A percentile compares a stretch with the other conserved stretches of the same genome.
Conservation (phyloP, 2,329 filamentous ascomycete genomes). For the Clonostachys chloroleuca region DNA sequence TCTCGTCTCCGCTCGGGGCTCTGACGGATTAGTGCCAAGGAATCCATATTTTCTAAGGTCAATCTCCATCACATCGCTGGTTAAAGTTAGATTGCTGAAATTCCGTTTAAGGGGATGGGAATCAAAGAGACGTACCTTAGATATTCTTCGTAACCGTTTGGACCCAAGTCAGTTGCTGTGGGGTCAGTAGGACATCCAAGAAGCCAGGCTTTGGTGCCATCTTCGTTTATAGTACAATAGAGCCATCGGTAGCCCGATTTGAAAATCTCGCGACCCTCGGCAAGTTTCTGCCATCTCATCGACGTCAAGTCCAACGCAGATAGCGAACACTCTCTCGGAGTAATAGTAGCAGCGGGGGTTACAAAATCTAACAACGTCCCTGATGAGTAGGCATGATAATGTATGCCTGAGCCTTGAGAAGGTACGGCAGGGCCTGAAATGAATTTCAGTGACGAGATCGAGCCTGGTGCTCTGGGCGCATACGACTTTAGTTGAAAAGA, state of each 20-base stretch:
- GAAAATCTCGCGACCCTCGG: slow-evolving; percentile 92
- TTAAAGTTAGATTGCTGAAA: no score
- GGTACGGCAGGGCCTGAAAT: slow-evolving; percentile 77
- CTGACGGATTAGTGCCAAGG: slow-evolving; percentile 69
- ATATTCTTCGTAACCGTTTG: slow-evolving; percentile 79
- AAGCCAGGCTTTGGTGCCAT: slow-evolving; percentile 94
- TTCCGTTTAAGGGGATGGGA: neutral
- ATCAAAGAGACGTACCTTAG: slow-evolving; percentile 45
- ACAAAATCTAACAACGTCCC: slow-evolving; percentile 91
- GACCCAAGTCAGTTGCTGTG: slow-evolving; percentile 58
- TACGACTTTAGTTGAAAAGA: slow-evolving; percentile 67
- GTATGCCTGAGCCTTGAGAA: slow-evolving; percentile 82
- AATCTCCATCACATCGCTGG: slow-evolving; percentile 82
- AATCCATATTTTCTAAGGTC: slow-evolving; percentile 90
- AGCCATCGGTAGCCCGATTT: slow-evolving; percentile 93
- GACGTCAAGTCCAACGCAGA: slow-evolving; percentile 84
- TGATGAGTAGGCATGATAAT: slow-evolving; percentile 94
- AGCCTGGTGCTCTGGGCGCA: slow-evolving; percentile 79
- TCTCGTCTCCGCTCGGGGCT: slow-evolving; percentile 44
- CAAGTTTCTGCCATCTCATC: slow-evolving; percentile 90
- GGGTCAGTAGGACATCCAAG: slow-evolving; percentile 84
- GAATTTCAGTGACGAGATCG: slow-evolving; percentile 88
- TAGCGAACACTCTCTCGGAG: slow-evolving; percentile 81
- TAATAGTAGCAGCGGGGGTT: slow-evolving; percentile 84
- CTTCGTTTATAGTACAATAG: slow-evolving; percentile 93